phyloP scores from a whole-genome alignment of 805 yeast species.

The Starmerella gropengiesseri region DNA sequence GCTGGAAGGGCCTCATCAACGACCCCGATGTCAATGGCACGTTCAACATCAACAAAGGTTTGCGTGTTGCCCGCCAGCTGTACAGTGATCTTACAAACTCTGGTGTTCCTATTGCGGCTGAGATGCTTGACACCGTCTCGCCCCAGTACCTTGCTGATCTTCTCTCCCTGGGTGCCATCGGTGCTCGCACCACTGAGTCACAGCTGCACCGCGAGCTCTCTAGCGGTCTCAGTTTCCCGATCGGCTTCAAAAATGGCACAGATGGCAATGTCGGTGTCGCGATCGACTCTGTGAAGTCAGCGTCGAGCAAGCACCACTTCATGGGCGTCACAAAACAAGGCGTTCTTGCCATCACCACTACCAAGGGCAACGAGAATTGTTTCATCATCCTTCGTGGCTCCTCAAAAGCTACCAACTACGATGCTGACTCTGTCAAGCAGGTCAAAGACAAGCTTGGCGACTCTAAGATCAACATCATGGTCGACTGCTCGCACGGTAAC shows the following conservation, averaged over 20 bases:
- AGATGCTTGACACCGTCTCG: conserved; percentile 95
- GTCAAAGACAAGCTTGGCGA: conserved; percentile 58
- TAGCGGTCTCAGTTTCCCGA: conserved; percentile 96
- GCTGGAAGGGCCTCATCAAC: conserved; percentile 97
- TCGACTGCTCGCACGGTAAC: conserved; percentile 97
- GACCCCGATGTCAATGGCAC: conserved; percentile 92
- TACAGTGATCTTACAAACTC: conserved; percentile 67
- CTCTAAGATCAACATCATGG: conserved; percentile 53
- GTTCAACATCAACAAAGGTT: conserved; percentile 90
- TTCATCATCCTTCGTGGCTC: conserved; percentile 96
- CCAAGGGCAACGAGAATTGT: conserved; percentile 90
- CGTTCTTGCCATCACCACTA: conserved; percentile 88
- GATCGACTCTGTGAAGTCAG: conserved; percentile 86
- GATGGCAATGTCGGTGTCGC: conserved; percentile 92
- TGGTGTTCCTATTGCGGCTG: conserved; percentile 89
- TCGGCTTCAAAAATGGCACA: conserved; percentile 97
- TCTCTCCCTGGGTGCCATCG: conserved; percentile 91
- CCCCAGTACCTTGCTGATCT: conserved; percentile 92
- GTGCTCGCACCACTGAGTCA: conserved; percentile 98
- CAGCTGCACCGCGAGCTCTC: conserved; percentile 96
- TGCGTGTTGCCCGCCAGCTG: conserved; percentile 74
- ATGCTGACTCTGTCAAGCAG: conserved; percentile 59
- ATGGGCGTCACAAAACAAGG: conserved; percentile 97
- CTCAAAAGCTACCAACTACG: conserved; percentile 86
- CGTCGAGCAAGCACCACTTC: conserved; percentile 86